These are phyloP conservation scores for Ophiostoma quercus DNA, from an alignment of 2,329 filamentous ascomycete species.

Conservation along the genomic window DNA sequence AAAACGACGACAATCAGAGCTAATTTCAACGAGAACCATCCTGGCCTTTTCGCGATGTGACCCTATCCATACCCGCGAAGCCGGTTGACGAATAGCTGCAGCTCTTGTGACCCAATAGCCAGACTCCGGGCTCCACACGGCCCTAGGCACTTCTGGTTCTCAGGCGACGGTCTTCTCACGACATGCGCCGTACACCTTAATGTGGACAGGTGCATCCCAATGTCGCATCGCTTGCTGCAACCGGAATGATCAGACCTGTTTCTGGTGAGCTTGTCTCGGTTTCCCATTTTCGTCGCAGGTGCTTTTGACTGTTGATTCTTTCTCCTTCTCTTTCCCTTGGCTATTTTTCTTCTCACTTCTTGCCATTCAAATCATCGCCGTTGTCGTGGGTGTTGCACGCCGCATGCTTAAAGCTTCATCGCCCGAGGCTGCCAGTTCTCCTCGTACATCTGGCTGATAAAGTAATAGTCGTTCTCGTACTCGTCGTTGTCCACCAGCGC, in stretches of 20 bases:
- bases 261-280: background rate
- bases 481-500: conserved; percentile 39
- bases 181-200: conserved; percentile 21
- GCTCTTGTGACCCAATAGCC: conserved; percentile 17
- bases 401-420: conserved; percentile 29
- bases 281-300: background rate
- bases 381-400: background rate
- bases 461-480: conserved; percentile 55
- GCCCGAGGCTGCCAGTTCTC: conserved; percentile 47
- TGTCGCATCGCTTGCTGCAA: conserved; percentile 11
- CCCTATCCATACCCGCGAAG: conserved; percentile 19
- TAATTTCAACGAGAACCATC: background rate
- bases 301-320: background rate
- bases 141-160: conserved; percentile 12
- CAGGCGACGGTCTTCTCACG: conserved; percentile 14
- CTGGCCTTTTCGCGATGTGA: conserved; percentile 17
- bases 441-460: conserved; percentile 56
- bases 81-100: conserved; percentile 25
- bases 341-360: background rate
- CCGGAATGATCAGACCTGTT: background rate
- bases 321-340: background rate
- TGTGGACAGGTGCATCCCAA: conserved; percentile 25
- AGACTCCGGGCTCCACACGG: conserved; percentile 16
- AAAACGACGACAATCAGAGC: background rate
- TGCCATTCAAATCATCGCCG: background rate